phyloP scores from a whole-genome alignment of 768 basidiomycete species.

The Tephrocybe sp. region DNA sequence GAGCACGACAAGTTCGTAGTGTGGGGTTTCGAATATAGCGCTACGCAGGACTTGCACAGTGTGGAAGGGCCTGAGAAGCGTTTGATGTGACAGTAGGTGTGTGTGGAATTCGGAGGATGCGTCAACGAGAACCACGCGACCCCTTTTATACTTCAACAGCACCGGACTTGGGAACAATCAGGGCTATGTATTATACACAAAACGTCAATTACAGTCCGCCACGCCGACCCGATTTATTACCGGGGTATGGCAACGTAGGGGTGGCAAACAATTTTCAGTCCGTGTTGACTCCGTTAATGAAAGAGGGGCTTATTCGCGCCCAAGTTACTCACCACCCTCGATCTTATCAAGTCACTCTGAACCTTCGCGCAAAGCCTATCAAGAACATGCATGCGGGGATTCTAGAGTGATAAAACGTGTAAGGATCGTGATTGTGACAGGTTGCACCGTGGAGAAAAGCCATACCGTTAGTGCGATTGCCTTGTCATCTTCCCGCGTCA shows the following conservation, averaged over 20 bases:
- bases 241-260: constrained; percentile 14
- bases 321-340: constrained; percentile 9
- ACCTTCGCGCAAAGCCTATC: constrained; percentile 10
- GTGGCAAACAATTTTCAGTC: constrained; percentile 14
- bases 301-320: constrained; percentile 15
- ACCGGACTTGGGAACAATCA: constrained; percentile 22
- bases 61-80: not conserved
- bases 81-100: not conserved
- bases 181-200: constrained; percentile 14
- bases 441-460: constrained; percentile 6
- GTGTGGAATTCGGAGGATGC: too few species aligned
- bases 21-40: too few species aligned
- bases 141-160: constrained; percentile 15
- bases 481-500: constrained; percentile 15
- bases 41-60: too few species aligned
- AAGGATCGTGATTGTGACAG: constrained; percentile 12
- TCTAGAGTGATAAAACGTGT: constrained; percentile 8
- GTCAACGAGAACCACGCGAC: not conserved
- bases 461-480: not conserved
- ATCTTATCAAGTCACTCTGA: constrained; percentile 7
- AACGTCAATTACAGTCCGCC: constrained; percentile 19
- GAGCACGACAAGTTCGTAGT: not conserved
- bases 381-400: constrained; percentile 10
- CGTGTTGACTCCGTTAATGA: constrained; percentile 1
- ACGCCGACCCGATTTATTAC: constrained; percentile 17